phyloP scores from a whole-genome alignment of 2,329 filamentous ascomycete genomes.

The Boeremia lycopersici region DNA sequence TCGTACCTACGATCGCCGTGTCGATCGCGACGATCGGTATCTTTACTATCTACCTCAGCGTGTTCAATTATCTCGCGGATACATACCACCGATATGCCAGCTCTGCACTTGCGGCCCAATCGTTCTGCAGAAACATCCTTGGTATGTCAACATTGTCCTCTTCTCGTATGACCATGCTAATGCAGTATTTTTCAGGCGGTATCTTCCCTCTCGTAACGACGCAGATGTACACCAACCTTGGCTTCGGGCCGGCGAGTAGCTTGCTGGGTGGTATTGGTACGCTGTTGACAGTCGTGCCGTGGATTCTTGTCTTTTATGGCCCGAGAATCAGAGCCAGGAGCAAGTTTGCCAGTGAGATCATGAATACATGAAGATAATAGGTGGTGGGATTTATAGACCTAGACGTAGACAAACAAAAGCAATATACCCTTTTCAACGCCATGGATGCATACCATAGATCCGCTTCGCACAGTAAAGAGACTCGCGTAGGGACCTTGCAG shows the following conservation, averaged over 20 bases:
- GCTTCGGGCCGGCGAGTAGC: conserved; percentile 72
- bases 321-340: conserved; percentile 76
- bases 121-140: conserved; percentile 82
- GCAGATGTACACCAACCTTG: conserved; percentile 74
- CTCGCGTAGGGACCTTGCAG: too few relatives aligned
- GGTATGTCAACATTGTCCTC: conserved; percentile 45
- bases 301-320: conserved; percentile 81
- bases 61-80: conserved; percentile 93
- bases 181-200: conserved; percentile 55
- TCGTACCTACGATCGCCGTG: conserved; percentile 72
- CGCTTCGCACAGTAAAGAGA: too few relatives aligned
- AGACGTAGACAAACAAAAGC: neutral
- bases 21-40: conserved; percentile 82
- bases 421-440: neutral
- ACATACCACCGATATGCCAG: conserved; percentile 84
- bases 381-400: neutral
- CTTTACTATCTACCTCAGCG: conserved; percentile 76
- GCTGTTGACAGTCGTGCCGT: conserved; percentile 79
- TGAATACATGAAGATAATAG: conserved; percentile 19
- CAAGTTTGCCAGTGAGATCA: conserved; percentile 67
- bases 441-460: too few relatives aligned
- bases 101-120: conserved; percentile 84
- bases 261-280: conserved; percentile 74
- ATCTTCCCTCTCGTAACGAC: conserved; percentile 78
- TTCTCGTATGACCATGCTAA: neutral